Evolutionary conservation across 2,329 filamentous ascomycete genomes (phyloP).

Genomic region (Tolypocladium album): DNA sequence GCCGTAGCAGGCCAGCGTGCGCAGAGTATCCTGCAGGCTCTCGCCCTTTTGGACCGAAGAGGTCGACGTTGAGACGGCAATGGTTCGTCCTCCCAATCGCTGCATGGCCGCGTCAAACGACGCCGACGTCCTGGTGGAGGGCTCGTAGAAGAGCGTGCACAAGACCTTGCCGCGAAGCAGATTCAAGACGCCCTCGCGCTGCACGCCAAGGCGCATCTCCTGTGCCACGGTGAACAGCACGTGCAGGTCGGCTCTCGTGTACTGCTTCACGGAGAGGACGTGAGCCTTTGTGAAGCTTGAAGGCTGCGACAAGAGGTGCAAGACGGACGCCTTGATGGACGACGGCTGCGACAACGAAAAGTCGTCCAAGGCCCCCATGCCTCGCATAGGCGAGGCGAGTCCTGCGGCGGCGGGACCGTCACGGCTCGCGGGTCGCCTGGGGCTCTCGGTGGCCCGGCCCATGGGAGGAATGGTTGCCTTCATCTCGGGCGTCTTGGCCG

Average conservation of each 20-base stretch:
- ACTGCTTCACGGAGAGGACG: constrained; percentile 85
- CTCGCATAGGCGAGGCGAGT: constrained; percentile 11
- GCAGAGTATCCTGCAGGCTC: constrained; percentile 82
- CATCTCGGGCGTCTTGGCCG: constrained; percentile 44
- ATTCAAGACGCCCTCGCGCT: constrained; percentile 81
- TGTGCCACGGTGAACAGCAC: constrained; percentile 92
- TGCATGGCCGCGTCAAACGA: constrained; percentile 99
- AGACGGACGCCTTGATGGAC: constrained; percentile 50
- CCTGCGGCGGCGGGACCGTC: constrained; percentile 9
- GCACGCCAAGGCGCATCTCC: constrained; percentile 93
- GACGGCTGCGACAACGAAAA: constrained; percentile 36
- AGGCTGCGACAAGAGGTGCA: constrained; percentile 58
- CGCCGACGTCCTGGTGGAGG: constrained; percentile 86
- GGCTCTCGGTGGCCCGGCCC: constrained; percentile 23
- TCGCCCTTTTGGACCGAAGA: constrained; percentile 94
- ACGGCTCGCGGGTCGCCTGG: constrained; percentile 20
- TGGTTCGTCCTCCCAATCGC: constrained; percentile 79
- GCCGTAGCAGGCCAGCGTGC: constrained; percentile 86
- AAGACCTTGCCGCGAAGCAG: constrained; percentile 78
- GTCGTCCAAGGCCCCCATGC: constrained; percentile 26
- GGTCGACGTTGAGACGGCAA: constrained; percentile 70
- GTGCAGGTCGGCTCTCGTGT: constrained; percentile 79
- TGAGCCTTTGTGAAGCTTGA: constrained; percentile 86
- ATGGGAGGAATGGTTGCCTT: constrained; percentile 36
- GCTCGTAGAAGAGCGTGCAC: constrained; percentile 94